Conservation (phyloP, 805 yeast genomes). For the Wickerhamiella shivajii region DNA sequence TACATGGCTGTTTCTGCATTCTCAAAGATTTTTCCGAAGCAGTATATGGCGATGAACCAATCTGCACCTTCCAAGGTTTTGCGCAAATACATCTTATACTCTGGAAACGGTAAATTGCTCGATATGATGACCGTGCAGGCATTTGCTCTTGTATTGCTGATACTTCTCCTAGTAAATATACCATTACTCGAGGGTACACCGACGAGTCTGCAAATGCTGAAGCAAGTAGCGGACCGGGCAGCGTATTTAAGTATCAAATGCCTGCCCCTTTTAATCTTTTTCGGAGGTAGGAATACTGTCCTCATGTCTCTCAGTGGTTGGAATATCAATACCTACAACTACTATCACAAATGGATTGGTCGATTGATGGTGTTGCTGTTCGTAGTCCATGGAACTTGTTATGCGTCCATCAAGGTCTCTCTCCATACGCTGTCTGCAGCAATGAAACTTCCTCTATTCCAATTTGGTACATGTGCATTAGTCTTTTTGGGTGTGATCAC, state of each 20-base stretch:
- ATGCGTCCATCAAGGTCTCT: slow-evolving; percentile 17
- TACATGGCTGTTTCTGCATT: neutral
- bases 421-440: slow-evolving; percentile 42
- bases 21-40: slow-evolving; percentile 2
- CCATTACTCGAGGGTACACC: no score
- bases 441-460: slow-evolving; percentile 34
- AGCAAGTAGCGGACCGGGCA: slow-evolving; percentile 5
- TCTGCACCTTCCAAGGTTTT: neutral
- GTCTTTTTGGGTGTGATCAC: neutral
- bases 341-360: slow-evolving; percentile 52
- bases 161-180: no score
- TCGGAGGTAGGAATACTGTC: slow-evolving; percentile 58
- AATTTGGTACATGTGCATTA: slow-evolving; percentile 30
- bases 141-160: no score
- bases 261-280: slow-evolving; percentile 36
- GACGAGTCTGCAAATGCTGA: slow-evolving; percentile 2
- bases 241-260: slow-evolving; percentile 3
- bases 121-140: no score
- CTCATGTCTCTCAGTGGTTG: slow-evolving; percentile 37
- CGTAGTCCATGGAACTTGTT: slow-evolving; percentile 34
- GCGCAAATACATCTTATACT: slow-evolving; percentile 1
- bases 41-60: neutral
- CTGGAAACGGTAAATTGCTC: no score
- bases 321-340: slow-evolving; percentile 29
- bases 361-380: slow-evolving; percentile 36